Base-by-base conservation (phyloP, 2,329 filamentous ascomycete species). In the Biscogniauxia mediterranea region DNA sequence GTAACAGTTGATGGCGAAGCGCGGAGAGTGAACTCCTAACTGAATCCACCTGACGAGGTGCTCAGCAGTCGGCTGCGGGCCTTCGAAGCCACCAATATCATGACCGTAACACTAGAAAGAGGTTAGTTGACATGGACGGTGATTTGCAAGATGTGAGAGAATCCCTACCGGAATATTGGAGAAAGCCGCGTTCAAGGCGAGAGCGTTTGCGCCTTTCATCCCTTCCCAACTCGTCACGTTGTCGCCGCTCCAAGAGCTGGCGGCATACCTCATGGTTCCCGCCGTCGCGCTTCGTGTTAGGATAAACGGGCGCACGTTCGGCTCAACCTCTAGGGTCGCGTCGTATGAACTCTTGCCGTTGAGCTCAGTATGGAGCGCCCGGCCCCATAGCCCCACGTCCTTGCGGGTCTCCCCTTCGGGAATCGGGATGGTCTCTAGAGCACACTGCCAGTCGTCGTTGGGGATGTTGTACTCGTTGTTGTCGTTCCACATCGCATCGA, bases 1-100 rank as follows among this genome's bases (percentile, higher is more conserved):
- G 83, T 89, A 91, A 74, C 89, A 92, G 74, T 92, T 92, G 77
- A 91, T 91, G 11, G 89, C 87, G 68, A 92, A 91, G 0, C 89
- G 85, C 0, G 86, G 83, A 1, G 87, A 89, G 75, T 91, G 84
- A 62, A 87, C 84, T 5, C 89, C 89, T 1, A 90, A 81, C 69
- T 92, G 89, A 13, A 91, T 80, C 89, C 89, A 92, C 28, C 89
- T 85, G 2, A 91, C 83, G 0, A 92, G 81, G 1, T 91, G 80
- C 68, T 92, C 89, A 0, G 89, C 87, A 0, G 83, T 83, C 0
- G 89, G 89, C 69, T 91, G 89, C 0, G 88, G 88, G 26, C 88
- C 89, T 76, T 91, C 89, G 68, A 92, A 92, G 0, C 89, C 89
- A 52, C 89, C 89, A 63, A 92, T 91, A 60, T 92, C 89, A 68